Evolutionary conservation across 257 asterid genomes (phyloP).

Genomic region (Eustoma russellianum): DNA sequence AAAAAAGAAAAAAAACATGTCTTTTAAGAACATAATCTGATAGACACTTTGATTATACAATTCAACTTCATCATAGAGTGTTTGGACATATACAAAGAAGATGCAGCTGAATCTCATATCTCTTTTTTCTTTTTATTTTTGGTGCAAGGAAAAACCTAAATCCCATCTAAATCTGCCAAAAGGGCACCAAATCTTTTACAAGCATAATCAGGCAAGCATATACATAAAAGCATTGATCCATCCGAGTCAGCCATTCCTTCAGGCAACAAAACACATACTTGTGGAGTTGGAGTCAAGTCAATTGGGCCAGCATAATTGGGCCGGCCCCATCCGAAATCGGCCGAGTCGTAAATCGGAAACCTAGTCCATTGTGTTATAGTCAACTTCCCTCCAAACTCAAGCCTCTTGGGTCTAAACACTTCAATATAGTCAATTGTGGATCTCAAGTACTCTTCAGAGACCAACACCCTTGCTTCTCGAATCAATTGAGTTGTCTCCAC

Average conservation of each 20-base stretch:
- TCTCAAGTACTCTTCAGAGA: slow-evolving; percentile 66
- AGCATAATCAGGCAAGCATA: slow-evolving; percentile 83
- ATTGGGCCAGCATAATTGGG: slow-evolving; percentile 82
- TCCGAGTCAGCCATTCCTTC: slow-evolving; percentile 29
- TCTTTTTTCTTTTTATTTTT: too few species aligned
- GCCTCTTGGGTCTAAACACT: slow-evolving; percentile 53
- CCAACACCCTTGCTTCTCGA: slow-evolving; percentile 42
- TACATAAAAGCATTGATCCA: slow-evolving; percentile 71
- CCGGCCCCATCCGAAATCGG: slow-evolving; percentile 91
- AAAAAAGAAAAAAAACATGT: too few species aligned
- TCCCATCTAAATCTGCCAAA: slow-evolving; percentile 10
- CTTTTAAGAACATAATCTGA: too few species aligned
- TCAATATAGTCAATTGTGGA: slow-evolving; percentile 71
- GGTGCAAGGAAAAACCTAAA: too few species aligned
- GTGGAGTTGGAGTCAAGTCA: slow-evolving; percentile 84
- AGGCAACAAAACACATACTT: slow-evolving; percentile 70
- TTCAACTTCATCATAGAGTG: too few species aligned
- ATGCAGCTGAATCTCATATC: too few species aligned
- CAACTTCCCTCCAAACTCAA: slow-evolving; percentile 82
- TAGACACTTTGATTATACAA: too few species aligned
- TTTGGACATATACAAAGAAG: too few species aligned
- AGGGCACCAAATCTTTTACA: slow-evolving; percentile 34
- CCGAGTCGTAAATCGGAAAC: slow-evolving; percentile 58
- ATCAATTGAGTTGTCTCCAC: slow-evolving; percentile 32
- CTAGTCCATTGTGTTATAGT: slow-evolving; percentile 92